phyloP scores from a whole-genome alignment of 139 green algal species.

The Marvania coccoides region DNA sequence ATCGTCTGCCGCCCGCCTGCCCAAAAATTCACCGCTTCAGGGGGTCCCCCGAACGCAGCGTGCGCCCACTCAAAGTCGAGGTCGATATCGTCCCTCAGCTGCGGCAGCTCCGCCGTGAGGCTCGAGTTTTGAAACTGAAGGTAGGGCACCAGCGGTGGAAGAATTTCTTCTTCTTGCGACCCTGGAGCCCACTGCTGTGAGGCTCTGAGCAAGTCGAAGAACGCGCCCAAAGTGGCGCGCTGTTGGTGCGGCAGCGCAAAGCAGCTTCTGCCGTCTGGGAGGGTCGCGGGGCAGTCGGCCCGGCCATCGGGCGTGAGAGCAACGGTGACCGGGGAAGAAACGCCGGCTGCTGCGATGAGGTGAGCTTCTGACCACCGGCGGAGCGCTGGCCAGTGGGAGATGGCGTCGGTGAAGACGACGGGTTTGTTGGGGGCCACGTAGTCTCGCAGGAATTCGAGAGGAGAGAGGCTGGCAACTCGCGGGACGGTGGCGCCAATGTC shows the following conservation, averaged over 20 bases:
- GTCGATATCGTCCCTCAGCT: slow-evolving; percentile 45
- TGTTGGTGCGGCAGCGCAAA: slow-evolving; percentile 24
- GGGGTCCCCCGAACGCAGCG: slow-evolving; percentile 33
- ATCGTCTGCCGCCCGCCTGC: slow-evolving; percentile 64
- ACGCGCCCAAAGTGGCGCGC: slow-evolving; percentile 6
- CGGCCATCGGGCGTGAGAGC: slow-evolving; percentile 28
- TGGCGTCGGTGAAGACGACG: slow-evolving; percentile 9
- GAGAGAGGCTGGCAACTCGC: background rate
- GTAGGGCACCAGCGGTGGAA: background rate
- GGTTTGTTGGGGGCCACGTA: slow-evolving; percentile 25
- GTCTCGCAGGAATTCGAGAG: slow-evolving; percentile 15
- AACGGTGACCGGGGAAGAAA: slow-evolving; percentile 15
- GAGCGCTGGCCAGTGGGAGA: slow-evolving; percentile 8
- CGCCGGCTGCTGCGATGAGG: background rate
- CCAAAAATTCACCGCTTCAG: slow-evolving; percentile 72
- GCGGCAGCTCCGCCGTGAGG: slow-evolving; percentile 42
- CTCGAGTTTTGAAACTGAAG: slow-evolving; percentile 72
- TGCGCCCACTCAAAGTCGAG: slow-evolving; percentile 36
- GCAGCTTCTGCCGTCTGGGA: background rate
- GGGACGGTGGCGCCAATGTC: slow-evolving; percentile 12
- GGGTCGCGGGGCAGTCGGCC: slow-evolving; percentile 13
- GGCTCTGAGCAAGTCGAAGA: background rate
- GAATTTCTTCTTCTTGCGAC: background rate
- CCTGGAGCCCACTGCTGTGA: background rate
- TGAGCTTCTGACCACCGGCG: slow-evolving; percentile 13